A percentile compares a stretch with the other conserved stretches of the same genome.
These are phyloP conservation scores for Porogramme epimiltina DNA, from an alignment of 1,284 basidiomycete species.

Conservation along the genomic window DNA sequence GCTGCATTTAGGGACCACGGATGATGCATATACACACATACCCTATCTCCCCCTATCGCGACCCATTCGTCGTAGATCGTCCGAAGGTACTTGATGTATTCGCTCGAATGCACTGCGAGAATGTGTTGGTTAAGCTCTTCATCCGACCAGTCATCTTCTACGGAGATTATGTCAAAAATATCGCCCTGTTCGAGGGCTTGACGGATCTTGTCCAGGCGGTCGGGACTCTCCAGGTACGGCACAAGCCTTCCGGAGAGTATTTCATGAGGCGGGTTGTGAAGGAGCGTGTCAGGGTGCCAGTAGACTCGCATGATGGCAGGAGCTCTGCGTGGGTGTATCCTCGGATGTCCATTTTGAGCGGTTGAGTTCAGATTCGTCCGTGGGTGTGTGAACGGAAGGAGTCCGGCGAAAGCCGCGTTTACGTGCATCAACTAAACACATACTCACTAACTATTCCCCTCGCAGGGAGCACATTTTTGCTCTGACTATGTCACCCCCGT, in stretches of 20 bases:
- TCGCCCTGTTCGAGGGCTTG: constrained; percentile 22
- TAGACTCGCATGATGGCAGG: constrained; percentile 36
- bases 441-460: no score
- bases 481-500: no score
- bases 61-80: constrained; percentile 36
- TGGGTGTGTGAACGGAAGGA: no score
- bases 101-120: constrained; percentile 26
- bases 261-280: constrained; percentile 36
- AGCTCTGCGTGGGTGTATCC: no score
- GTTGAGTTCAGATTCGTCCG: no score
- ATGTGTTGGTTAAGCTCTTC: constrained; percentile 11
- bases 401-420: no score
- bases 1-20: background rate
- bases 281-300: constrained; percentile 21
- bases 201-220: constrained; percentile 30
- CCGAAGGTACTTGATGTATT: constrained; percentile 33
- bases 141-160: constrained; percentile 16
- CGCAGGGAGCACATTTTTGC: no score
- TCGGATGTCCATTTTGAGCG: no score
- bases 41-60: constrained; percentile 34
- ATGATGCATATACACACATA: constrained; percentile 6
- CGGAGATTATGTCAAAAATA: constrained; percentile 23
- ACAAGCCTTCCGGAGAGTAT: constrained; percentile 33
- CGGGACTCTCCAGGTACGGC: constrained; percentile 36
- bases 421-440: no score